Conservation (phyloP, 2,329 filamentous ascomycete species). For the Albophoma yamanashiensis region DNA sequence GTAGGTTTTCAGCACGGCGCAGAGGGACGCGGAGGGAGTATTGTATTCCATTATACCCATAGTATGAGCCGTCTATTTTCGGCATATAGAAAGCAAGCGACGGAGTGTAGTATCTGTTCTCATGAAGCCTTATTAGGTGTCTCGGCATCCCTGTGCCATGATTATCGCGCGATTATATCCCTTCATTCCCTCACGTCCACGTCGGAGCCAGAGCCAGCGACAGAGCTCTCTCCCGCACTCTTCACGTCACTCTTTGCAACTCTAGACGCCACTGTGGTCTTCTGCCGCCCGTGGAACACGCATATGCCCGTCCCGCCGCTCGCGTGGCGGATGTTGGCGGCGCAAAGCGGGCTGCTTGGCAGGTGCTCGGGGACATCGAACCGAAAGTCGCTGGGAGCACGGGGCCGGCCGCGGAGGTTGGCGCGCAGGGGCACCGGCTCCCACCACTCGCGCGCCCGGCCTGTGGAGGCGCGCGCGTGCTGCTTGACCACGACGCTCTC, state of each 20-base stretch:
- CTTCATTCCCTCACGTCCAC: background rate
- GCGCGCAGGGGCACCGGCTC: conserved; percentile 16
- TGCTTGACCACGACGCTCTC: too few species aligned
- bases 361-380: conserved; percentile 41
- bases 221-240: background rate
- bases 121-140: background rate
- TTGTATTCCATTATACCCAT: background rate
- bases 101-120: background rate
- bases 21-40: background rate
- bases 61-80: background rate
- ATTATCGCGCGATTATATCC: background rate
- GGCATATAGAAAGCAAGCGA: background rate
- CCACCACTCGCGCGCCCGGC: conserved; percentile 25
- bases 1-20: too few species aligned
- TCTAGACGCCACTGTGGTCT: conserved; percentile 4
- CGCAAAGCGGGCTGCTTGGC: conserved; percentile 40
- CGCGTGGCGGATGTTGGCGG: conserved; percentile 31
- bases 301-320: conserved; percentile 37
- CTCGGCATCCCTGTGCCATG: background rate
- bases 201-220: background rate
- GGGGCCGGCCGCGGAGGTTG: conserved; percentile 7
- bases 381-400: conserved; percentile 21
- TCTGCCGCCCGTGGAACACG: conserved; percentile 35
- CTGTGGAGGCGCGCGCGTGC: too few species aligned
- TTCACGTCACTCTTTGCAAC: conserved; percentile 23